A percentile compares a stretch with the other conserved stretches of the same genome.
Evolutionary conservation across 192 early-diverging fungal genomes (phyloP).

Genomic region (Coemansia sp.): DNA sequence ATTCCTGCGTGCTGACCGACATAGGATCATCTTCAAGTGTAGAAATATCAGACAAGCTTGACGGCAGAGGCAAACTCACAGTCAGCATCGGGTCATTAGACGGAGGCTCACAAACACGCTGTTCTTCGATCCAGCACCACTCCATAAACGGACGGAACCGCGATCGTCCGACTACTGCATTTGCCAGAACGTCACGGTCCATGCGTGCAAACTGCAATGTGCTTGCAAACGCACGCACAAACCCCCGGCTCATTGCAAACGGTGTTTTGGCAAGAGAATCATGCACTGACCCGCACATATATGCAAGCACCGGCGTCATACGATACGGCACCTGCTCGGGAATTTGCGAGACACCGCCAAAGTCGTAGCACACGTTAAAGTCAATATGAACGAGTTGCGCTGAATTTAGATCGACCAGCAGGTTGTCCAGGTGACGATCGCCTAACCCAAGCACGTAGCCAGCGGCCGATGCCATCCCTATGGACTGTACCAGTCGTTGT

Average conservation of each 20-base stretch:
- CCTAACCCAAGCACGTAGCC: slow-evolving; percentile 70
- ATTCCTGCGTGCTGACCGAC: slow-evolving; percentile 5
- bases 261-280: background rate
- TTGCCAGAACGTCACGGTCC: slow-evolving; percentile 25
- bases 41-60: background rate
- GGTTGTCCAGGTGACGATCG: slow-evolving; percentile 76
- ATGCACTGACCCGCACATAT: slow-evolving; percentile 25
- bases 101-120: slow-evolving; percentile 12
- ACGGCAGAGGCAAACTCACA: background rate
- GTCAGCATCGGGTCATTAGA: background rate
- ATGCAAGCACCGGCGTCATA: slow-evolving; percentile 59
- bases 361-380: slow-evolving; percentile 77
- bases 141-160: slow-evolving; percentile 44
- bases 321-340: slow-evolving; percentile 78
- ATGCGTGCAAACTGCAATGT: slow-evolving; percentile 34
- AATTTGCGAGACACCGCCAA: slow-evolving; percentile 60
- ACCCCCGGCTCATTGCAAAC: slow-evolving; percentile 26
- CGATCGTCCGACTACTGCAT: slow-evolving; percentile 15
- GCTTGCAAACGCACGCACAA: slow-evolving; percentile 14
- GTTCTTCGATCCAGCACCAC: slow-evolving; percentile 30
- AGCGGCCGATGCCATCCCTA: slow-evolving; percentile 59
- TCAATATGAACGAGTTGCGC: slow-evolving; percentile 72
- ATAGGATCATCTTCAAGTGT: background rate
- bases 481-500: slow-evolving; percentile 25
- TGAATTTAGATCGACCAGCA: slow-evolving; percentile 54